Percentiles rank a stretch among this genome's conserved stretches.
Evolutionary conservation across 257 asterid genomes (phyloP).

Genomic region (Salvia splendens): DNA sequence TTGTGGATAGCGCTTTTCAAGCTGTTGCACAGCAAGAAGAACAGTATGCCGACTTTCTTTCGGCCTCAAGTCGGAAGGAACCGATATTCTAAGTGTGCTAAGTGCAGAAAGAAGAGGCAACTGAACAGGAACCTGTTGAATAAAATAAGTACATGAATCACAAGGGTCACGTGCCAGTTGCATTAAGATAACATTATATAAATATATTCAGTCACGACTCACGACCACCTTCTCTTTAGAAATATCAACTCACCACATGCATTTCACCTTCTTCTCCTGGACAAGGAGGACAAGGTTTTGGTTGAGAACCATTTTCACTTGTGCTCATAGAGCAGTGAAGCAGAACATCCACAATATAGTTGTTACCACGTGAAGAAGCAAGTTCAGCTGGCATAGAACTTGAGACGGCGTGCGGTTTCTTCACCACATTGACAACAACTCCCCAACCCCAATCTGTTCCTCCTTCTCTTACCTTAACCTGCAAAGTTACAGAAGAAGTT

Average conservation of each 20-base stretch:
- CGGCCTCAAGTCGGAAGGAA: constrained; percentile 93
- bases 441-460: constrained; percentile 99
- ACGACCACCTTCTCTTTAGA: constrained; percentile 1
- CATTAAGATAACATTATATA: constrained; percentile 13
- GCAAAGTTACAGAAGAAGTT: constrained; percentile 36
- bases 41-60: constrained; percentile 81
- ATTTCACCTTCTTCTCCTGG: constrained; percentile 97
- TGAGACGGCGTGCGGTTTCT: constrained; percentile 57
- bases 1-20: constrained; percentile 83
- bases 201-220: constrained; percentile 13
- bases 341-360: constrained; percentile 81
- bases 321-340: constrained; percentile 85
- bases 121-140: constrained; percentile 88
- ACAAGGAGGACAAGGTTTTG: constrained; percentile 84
- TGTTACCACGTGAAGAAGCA: constrained; percentile 80
- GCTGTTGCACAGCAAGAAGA: constrained; percentile 83
- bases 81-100: constrained; percentile 79
- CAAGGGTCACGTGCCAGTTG: constrained; percentile 11
- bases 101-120: constrained; percentile 84
- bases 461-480: constrained; percentile 93
- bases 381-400: constrained; percentile 88
- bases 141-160: constrained; percentile 26
- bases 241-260: constrained; percentile 79
- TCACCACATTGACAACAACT: constrained; percentile 92
- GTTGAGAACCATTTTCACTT: constrained; percentile 73